Evolutionary conservation across 306 rosid species (phyloP), one percentile per base, ranked within the genome.

Genomic region (Medicago truncatula): DNA sequence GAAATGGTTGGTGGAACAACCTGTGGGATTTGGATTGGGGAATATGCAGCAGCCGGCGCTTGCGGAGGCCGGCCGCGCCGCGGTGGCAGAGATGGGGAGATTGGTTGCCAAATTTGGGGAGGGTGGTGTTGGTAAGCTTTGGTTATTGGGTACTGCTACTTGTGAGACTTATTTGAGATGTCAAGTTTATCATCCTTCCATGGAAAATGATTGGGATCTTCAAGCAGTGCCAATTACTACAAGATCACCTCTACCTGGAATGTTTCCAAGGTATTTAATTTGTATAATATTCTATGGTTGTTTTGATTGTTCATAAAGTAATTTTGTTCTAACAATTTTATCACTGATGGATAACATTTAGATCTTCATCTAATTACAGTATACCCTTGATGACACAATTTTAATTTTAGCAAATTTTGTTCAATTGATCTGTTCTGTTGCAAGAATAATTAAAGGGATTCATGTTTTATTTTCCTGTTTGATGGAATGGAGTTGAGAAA

Each of bases 141-240:
- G 99, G 99, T 71, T 96, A 75, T 87, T 90, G 41, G 98, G 98
- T 2, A 96, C 97, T 75, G 98, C 98, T 65, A 96, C 98, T 62
- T 96, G 97, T 85, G 99, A 96, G 83, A 96, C 99, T 52, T 96
- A 90, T 39, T 83, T 96, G 92, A 90, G 98, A 80, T 96, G 99
- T 76, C 99, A 92, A 82, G 99, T 96, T n/a, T 96, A 92, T 86
- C 99, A 96, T 70, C 93, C 98, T 82, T 88, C 96, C 73, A 96
- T 96, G 98, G 99, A 96, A 80, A 89, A 76, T 72, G 97, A 90
- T 82, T 96, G 99, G 99, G 98, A 90, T 92, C 91, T 96, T 67
- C 99, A 96, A 87, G 97, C 97, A 3, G 90, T 96, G 62, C 91
- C 98, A 20, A 85, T 96, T 78, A 83, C 98, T 40, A 82, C 80